These are phyloP conservation scores for Kwoniella mangroviensis DNA, from an alignment of 768 basidiomycete species.

Conservation along the genomic window DNA sequence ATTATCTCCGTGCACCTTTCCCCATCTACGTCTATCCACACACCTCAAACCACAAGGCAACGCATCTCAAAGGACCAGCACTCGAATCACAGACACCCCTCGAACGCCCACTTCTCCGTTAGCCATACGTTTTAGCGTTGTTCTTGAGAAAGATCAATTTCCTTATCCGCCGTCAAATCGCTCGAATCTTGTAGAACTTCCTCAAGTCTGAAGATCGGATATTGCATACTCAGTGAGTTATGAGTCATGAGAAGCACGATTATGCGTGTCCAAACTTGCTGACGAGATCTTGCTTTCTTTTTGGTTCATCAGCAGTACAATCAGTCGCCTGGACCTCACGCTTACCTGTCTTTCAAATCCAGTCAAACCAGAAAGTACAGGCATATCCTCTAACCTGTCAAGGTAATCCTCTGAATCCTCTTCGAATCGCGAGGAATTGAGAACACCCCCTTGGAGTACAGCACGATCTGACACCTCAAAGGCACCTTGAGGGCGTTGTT, in stretches of 20 bases:
- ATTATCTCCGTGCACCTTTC: background rate
- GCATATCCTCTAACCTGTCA: background rate
- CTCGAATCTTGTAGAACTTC: slow-evolving; percentile 2
- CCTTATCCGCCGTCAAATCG: background rate
- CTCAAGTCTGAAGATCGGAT: background rate
- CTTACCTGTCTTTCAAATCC: background rate
- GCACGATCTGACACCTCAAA: background rate
- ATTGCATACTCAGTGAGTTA: background rate
- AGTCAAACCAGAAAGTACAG: background rate
- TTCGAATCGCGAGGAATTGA: background rate
- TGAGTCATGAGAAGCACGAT: background rate
- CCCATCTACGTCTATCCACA: background rate
- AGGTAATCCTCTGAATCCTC: background rate
- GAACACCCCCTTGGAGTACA: background rate
- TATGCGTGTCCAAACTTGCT: background rate
- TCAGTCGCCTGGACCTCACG: background rate
- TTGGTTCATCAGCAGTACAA: background rate
- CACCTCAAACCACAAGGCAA: background rate
- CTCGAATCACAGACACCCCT: background rate
- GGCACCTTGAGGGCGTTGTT: slow-evolving; percentile 8
- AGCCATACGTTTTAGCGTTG: background rate
- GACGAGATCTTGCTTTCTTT: background rate
- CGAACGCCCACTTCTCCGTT: background rate
- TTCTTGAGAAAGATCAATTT: background rate
- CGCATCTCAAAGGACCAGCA: background rate